Conservation (phyloP, 176 grass and related monocot genomes). For the Cenchrus americanus region DNA sequence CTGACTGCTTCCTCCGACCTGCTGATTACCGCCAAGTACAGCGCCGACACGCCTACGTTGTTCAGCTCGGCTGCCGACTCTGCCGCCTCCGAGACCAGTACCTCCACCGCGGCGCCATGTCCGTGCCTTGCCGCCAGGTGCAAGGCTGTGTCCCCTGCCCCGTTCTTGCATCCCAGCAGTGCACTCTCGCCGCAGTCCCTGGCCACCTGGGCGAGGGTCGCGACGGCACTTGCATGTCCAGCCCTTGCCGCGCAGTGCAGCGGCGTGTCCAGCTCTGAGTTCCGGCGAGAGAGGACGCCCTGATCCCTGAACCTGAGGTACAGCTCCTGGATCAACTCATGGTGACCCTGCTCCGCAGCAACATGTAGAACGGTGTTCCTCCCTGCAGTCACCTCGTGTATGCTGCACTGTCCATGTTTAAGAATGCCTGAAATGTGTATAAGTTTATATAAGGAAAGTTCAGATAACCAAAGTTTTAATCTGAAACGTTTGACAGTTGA, state of each 20-base stretch:
- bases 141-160: not conserved
- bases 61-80: not conserved
- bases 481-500: no score
- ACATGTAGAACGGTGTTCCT: conserved; percentile 2
- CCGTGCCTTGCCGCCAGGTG: conserved; percentile 9
- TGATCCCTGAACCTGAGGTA: not conserved
- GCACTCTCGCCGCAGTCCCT: not conserved
- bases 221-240: not conserved
- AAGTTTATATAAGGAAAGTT: no score
- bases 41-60: not conserved
- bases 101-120: not conserved
- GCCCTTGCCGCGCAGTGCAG: conserved; percentile 10
- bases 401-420: not conserved
- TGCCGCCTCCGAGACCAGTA: not conserved
- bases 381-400: not conserved
- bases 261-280: conserved; percentile 11
- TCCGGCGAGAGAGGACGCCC: not conserved
- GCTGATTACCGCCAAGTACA: conserved; percentile 3
- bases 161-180: not conserved
- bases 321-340: not conserved
- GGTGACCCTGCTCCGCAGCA: not conserved
- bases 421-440: not conserved
- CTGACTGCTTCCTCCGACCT: not conserved
- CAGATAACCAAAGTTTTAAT: no score
- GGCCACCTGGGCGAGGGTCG: not conserved